Percentiles rank a stretch among this genome's conserved stretches.
These are phyloP conservation scores for Tolypocladium tundrense DNA, from an alignment of 2,329 filamentous ascomycete species.

Conservation along the genomic window DNA sequence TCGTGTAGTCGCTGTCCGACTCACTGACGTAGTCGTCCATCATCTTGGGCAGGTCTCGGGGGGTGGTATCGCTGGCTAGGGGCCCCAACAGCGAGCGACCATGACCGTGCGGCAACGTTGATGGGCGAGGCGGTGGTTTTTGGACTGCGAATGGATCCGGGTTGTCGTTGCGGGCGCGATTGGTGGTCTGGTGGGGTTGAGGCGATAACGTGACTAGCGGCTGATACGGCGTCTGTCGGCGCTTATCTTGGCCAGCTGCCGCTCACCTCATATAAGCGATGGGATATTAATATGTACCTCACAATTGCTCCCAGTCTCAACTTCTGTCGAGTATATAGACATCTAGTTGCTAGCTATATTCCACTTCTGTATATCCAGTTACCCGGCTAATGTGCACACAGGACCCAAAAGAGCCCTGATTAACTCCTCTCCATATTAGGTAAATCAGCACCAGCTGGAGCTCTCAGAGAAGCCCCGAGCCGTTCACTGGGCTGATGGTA, in stretches of 20 bases:
- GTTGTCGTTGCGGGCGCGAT: not conserved
- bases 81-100: conserved; percentile 14
- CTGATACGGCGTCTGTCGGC: not conserved
- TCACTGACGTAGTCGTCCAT: conserved; percentile 99
- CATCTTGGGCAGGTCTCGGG: conserved; percentile 15
- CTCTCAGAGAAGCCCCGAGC: conserved; percentile 1
- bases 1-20: conserved; percentile 97
- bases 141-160: not conserved
- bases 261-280: not conserved
- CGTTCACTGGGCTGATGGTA: conserved; percentile 15
- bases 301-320: not conserved
- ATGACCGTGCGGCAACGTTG: conserved; percentile 10
- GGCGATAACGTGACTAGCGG: conserved; percentile 6
- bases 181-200: not conserved
- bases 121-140: not conserved
- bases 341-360: not conserved
- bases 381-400: not conserved
- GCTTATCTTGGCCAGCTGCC: not conserved
- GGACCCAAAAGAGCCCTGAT: not conserved
- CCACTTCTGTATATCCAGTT: not conserved
- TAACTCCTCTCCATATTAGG: not conserved
- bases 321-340: not conserved
- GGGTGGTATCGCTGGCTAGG: conserved; percentile 6
- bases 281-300: not conserved
- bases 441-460: not conserved